Evolutionary conservation across 2,329 filamentous ascomycete genomes (phyloP), one percentile per base, ranked within the genome.

Genomic region (Pseudogymnoascus sp.): DNA sequence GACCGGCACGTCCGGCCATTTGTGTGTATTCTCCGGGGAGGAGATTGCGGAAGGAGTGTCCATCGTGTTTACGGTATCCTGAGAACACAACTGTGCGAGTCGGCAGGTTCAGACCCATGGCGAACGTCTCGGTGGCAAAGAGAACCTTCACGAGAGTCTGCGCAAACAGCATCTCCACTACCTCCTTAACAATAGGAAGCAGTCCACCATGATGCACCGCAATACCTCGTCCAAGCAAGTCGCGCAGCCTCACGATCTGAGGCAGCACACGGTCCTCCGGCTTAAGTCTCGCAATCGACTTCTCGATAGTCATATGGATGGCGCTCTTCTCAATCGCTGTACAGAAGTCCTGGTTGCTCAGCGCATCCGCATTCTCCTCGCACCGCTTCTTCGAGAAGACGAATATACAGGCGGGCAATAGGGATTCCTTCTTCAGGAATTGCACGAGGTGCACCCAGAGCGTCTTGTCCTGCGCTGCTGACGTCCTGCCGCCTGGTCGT

Each of bases 381-480:
- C 95, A 97, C 62, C 95, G 83, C 76, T 95, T 96, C 78, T 97
- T 99, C 2, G 95, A 99, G 76, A 99, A 99, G 63, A 99, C 93
- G 73, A 99, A 99, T 68, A 99, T 96, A 74, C 93, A 97, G 8
- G 90, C 91, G 0, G 95, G 95, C 3, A 99, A 83, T 3, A 99
- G 81, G 60, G 86, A 91, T 62, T 92, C 86, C 75, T 96, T 96
- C 70, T 87, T 90, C 62, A 99, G 81, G 75, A 91, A 92, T 71
- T 96, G 91, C 2, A 99, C 92, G 40, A 99, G 83, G 72, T 97
- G 91, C 36, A 97, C 93, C 95, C 95, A 99, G 7, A 97, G 83
- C 66, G 93, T 97, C 74, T 92, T 93, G 77, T 99, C 95, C 75
- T 99, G 95, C 0, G 92, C 92, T 64, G 90, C 91, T 21, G 91